Evolutionary conservation across 768 basidiomycete species (phyloP).

Genomic region (Trametes elegans): DNA sequence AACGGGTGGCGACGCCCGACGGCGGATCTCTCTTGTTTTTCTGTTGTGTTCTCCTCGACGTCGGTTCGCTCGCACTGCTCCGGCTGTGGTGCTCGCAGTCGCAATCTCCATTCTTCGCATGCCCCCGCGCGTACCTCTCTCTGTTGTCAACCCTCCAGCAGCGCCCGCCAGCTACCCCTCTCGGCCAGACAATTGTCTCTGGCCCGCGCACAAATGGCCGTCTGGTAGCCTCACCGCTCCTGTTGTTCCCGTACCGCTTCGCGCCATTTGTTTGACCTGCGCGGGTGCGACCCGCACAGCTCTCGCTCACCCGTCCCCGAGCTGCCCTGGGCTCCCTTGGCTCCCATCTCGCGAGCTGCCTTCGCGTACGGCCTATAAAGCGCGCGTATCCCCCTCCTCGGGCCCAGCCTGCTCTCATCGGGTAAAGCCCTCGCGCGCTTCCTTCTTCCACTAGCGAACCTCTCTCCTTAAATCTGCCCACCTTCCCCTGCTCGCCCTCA

Average conservation of each 20-base stretch:
- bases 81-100: background rate
- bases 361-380: conserved; percentile 2
- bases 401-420: conserved; percentile 11
- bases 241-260: background rate
- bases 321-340: conserved; percentile 2
- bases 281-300: background rate
- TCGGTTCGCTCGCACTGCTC: background rate
- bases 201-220: background rate
- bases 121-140: background rate
- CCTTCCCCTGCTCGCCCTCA: background rate
- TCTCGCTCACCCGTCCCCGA: conserved; percentile 7
- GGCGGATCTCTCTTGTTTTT: background rate
- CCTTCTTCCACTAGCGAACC: conserved; percentile 1
- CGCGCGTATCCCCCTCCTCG: conserved; percentile 13
- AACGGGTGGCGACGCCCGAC: background rate
- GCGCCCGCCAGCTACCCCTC: background rate
- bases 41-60: conserved; percentile 2
- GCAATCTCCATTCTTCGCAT: background rate
- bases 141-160: too few species aligned
- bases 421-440: conserved; percentile 15
- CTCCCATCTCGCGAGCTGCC: background rate
- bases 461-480: conserved; percentile 9
- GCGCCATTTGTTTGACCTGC: background rate
- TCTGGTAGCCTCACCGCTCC: background rate
- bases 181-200: background rate